A percentile compares a stretch with the other conserved stretches of the same genome.
Conservation (phyloP, 768 basidiomycete genomes). For the Leccinum sublutescens region DNA sequence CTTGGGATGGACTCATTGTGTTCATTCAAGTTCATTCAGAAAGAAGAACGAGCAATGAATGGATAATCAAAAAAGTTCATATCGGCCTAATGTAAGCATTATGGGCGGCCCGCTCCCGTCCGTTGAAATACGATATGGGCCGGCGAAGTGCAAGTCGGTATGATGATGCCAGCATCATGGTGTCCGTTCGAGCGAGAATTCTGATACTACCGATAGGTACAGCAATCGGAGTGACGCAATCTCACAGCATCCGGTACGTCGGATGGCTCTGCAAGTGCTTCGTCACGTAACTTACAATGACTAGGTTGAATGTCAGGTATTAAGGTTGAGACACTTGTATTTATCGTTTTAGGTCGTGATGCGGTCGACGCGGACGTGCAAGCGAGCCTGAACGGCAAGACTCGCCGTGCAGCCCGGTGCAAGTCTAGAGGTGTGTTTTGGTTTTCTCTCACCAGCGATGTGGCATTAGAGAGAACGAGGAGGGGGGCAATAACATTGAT, state of each 20-base stretch:
- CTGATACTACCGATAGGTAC: not conserved
- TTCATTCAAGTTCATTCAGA: not conserved
- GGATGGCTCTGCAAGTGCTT: not conserved
- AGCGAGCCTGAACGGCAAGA: not conserved
- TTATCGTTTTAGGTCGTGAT: not conserved
- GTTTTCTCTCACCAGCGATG: conserved; percentile 11
- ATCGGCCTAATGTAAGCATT: conserved; percentile 14
- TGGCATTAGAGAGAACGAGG: conserved; percentile 11
- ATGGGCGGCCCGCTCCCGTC: conserved; percentile 19
- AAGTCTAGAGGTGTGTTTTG: not conserved
- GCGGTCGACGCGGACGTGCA: not conserved
- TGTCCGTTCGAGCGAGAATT: conserved; percentile 1
- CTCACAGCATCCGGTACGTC: not conserved
- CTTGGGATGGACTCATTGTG: not conserved
- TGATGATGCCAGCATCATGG: not conserved
- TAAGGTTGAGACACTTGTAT: not conserved
- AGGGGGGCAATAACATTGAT: conserved; percentile 1
- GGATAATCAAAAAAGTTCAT: not conserved
- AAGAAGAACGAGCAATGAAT: not conserved
- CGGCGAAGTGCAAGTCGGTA: not conserved
- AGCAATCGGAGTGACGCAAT: not conserved
- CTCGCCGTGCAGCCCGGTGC: not conserved
- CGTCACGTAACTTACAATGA: not conserved
- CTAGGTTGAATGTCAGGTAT: not conserved
- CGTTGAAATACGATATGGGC: not conserved